A percentile compares a stretch with the other conserved stretches of the same genome.
Evolutionary conservation across 2,329 filamentous ascomycete species (phyloP).

Genomic region (Penicillium oxalicum): DNA sequence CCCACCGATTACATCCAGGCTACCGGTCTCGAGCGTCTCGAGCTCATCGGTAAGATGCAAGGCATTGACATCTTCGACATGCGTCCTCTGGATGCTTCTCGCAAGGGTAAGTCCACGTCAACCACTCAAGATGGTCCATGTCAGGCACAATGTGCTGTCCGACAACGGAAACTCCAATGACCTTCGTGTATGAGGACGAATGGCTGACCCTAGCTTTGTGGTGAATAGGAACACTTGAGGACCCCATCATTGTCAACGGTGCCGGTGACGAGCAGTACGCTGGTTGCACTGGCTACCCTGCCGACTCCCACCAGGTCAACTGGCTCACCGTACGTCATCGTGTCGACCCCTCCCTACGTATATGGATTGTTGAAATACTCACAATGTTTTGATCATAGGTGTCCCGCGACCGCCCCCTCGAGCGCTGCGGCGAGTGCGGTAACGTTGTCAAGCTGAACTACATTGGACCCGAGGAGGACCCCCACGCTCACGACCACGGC

Average conservation of each 20-base stretch:
- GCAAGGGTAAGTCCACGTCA: conserved; percentile 58
- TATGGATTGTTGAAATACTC: conserved; percentile 13
- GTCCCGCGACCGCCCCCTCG: conserved; percentile 80
- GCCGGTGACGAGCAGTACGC: conserved; percentile 94
- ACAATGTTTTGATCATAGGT: conserved; percentile 48
- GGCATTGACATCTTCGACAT: conserved; percentile 97
- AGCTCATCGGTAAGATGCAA: conserved; percentile 99
- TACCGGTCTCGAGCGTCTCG: conserved; percentile 95
- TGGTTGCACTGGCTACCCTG: conserved; percentile 91
- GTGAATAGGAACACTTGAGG: conserved; percentile 67
- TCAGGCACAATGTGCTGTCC: background rate
- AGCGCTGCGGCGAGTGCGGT: conserved; percentile 95
- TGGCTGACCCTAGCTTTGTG: background rate
- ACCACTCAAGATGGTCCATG: background rate
- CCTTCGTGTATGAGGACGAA: background rate
- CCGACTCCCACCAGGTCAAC: conserved; percentile 80
- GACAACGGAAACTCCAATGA: background rate
- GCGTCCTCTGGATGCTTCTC: conserved; percentile 86
- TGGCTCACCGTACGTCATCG: conserved; percentile 72
- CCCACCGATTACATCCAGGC: conserved; percentile 93
- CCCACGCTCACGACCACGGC: conserved; percentile 50
- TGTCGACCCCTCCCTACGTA: background rate
- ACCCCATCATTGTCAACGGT: conserved; percentile 86
- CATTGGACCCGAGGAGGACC: conserved; percentile 72
- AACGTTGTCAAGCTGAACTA: conserved; percentile 98